A percentile compares a stretch with the other conserved stretches of the same genome.
phyloP scores from a whole-genome alignment of 306 rosid species.

The Parietaria judaica region DNA sequence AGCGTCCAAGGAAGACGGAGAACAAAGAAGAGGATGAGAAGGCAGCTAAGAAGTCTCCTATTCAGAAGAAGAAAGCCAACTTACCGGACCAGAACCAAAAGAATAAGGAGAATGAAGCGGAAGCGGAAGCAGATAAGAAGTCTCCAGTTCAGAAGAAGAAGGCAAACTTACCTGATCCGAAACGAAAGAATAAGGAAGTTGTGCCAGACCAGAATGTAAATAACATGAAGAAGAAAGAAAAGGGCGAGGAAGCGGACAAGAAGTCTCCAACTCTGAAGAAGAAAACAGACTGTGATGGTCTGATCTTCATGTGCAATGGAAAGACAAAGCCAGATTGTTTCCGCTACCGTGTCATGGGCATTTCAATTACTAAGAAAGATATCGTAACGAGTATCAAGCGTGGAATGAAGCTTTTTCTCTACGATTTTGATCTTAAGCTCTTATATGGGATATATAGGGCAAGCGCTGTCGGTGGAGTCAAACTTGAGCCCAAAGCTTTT shows the following conservation, averaged over 20 bases:
- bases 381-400: constrained; percentile 51
- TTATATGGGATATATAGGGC: constrained; percentile 78
- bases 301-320: constrained; percentile 89
- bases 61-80: constrained; percentile 34
- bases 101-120: neutral
- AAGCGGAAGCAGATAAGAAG: neutral
- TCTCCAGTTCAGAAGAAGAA: neutral
- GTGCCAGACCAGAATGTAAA: too few species aligned
- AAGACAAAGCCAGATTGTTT: constrained; percentile 94
- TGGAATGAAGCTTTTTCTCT: constrained; percentile 73
- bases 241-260: neutral
- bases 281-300: constrained; percentile 64
- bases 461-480: constrained; percentile 70
- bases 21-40: constrained; percentile 22
- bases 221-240: too few species aligned
- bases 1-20: constrained; percentile 21
- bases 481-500: constrained; percentile 82
- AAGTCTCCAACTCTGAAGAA: constrained; percentile 13
- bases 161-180: too few species aligned
- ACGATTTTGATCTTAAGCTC: constrained; percentile 85
- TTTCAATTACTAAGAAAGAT: constrained; percentile 55
- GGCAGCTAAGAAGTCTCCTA: constrained; percentile 10
- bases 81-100: neutral
- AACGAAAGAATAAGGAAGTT: too few species aligned
- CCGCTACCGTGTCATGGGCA: constrained; percentile 65